Conservation (phyloP, 495 filamentous ascomycete genomes). For the Penicillium parvum region DNA sequence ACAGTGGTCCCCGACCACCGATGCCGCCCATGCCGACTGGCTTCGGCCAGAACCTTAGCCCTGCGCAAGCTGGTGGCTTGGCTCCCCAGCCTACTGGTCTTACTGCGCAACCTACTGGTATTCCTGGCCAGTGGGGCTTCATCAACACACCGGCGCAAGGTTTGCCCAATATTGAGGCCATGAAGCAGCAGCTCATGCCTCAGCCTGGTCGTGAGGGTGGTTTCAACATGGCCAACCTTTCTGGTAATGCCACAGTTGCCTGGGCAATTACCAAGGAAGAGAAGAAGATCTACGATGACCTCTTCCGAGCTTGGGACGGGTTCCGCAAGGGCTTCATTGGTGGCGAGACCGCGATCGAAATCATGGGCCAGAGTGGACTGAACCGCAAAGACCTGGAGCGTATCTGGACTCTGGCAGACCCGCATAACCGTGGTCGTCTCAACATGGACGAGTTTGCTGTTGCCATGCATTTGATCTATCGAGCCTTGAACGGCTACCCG, state of each 20-base stretch:
- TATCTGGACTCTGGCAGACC: conserved; percentile 93
- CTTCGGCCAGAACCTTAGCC: conserved; percentile 62
- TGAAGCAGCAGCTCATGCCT: conserved; percentile 97
- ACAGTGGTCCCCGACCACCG: conserved; percentile 75
- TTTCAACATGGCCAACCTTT: conserved; percentile 81
- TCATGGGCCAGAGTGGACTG: conserved; percentile 93
- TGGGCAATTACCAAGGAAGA: conserved; percentile 99
- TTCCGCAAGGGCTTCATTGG: conserved; percentile 89
- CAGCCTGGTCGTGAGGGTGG: conserved; percentile 89
- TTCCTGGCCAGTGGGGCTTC: conserved; percentile 96
- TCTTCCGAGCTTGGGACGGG: conserved; percentile 97
- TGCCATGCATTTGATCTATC: conserved; percentile 98
- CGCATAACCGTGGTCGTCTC: conserved; percentile 85
- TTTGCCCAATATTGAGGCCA: conserved; percentile 85
- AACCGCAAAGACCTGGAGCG: conserved; percentile 84
- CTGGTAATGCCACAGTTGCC: conserved; percentile 90
- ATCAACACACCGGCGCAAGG: conserved; percentile 90
- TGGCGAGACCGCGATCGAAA: conserved; percentile 92
- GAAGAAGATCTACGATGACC: conserved; percentile 92
- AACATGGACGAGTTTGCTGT: conserved; percentile 99
- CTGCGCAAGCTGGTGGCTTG: conserved; percentile 55
- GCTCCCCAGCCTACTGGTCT: conserved; percentile 51
- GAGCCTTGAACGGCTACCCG: conserved; percentile 92
- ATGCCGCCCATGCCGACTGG: conserved; percentile 95
- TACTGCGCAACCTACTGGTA: conserved; percentile 90